Percentiles rank a stretch among this genome's conserved stretches.
phyloP scores from a whole-genome alignment of 306 rosid species.

The Fagus sylvatica region DNA sequence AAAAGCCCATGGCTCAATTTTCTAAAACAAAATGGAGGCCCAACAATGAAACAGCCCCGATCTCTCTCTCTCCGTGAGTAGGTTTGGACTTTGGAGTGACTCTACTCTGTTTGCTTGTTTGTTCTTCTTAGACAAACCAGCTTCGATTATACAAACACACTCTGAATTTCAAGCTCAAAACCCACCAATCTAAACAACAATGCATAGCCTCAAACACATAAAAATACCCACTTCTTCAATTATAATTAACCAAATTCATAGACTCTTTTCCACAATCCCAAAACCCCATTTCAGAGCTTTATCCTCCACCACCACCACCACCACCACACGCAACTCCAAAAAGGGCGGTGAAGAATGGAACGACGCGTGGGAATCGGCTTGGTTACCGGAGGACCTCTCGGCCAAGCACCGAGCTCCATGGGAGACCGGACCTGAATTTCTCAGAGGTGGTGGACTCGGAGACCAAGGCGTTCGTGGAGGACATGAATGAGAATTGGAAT shows the following conservation, averaged over 20 bases:
- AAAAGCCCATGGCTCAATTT: too few relatives aligned
- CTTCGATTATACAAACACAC: background rate
- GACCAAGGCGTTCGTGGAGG: conserved; percentile 84
- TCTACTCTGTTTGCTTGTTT: background rate
- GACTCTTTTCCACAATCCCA: background rate
- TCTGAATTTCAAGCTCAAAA: background rate
- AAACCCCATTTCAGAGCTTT: conserved; percentile 19
- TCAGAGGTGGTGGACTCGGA: conserved; percentile 54
- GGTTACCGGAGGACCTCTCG: conserved; percentile 83
- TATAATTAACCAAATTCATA: conserved; percentile 15
- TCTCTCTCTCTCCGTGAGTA: too few relatives aligned
- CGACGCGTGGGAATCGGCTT: conserved; percentile 90
- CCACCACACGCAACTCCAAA: conserved; percentile 27
- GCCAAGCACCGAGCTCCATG: conserved; percentile 65
- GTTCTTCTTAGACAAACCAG: background rate
- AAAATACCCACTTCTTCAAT: conserved; percentile 13
- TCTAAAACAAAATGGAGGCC: too few relatives aligned
- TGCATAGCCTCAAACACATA: conserved; percentile 54
- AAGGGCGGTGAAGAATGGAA: conserved; percentile 85
- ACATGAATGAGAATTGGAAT: conserved; percentile 86
- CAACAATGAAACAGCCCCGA: too few relatives aligned
- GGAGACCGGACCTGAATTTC: conserved; percentile 82
- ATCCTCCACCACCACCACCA: conserved; percentile 18
- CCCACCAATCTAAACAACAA: background rate
- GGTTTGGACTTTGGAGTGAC: too few relatives aligned